phyloP scores from a whole-genome alignment of 1,139 yeast genomes.

The Suhomyces chickasaworum region DNA sequence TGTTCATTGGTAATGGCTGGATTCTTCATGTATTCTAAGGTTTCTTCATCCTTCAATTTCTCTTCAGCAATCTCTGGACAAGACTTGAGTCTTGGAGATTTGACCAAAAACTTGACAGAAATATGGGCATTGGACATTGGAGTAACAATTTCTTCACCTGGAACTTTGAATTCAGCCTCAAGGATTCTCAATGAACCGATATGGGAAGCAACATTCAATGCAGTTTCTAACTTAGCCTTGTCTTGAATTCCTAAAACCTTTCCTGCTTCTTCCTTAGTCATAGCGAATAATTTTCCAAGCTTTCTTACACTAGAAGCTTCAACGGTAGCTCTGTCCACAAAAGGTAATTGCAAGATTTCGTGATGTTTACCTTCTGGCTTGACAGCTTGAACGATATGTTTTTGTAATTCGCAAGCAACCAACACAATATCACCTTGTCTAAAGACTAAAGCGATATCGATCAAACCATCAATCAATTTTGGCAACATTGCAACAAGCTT shows the following conservation, averaged over 20 bases:
- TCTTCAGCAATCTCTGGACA: slow-evolving; percentile 50
- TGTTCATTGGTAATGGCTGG: slow-evolving; percentile 66
- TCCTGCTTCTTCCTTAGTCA: slow-evolving; percentile 56
- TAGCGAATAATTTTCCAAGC: slow-evolving; percentile 66
- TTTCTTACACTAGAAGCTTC: slow-evolving; percentile 52
- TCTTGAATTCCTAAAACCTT: slow-evolving; percentile 59
- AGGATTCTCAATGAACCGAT: slow-evolving; percentile 73
- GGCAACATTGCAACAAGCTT: slow-evolving; percentile 67
- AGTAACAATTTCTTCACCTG: slow-evolving; percentile 80
- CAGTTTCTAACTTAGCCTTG: slow-evolving; percentile 44
- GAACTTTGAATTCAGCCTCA: slow-evolving; percentile 77
- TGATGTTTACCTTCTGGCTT: slow-evolving; percentile 56
- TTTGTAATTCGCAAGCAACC: slow-evolving; percentile 66
- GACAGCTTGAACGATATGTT: slow-evolving; percentile 78
- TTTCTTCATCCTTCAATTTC: slow-evolving; percentile 46
- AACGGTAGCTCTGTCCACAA: slow-evolving; percentile 51
- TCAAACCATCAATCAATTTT: slow-evolving; percentile 65
- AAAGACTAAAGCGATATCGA: slow-evolving; percentile 81
- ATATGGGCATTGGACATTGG: slow-evolving; percentile 77
- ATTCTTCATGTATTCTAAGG: slow-evolving; percentile 66
- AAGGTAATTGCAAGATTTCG: slow-evolving; percentile 81
- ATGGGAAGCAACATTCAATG: slow-evolving; percentile 60
- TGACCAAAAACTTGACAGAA: slow-evolving; percentile 71
- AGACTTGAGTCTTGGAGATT: slow-evolving; percentile 68
- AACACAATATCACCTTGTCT: slow-evolving; percentile 68